Percentiles rank a stretch among this genome's conserved stretches.
Evolutionary conservation across 2,329 filamentous ascomycete genomes (phyloP).

Genomic region (Hypoxylon rubiginosum): DNA sequence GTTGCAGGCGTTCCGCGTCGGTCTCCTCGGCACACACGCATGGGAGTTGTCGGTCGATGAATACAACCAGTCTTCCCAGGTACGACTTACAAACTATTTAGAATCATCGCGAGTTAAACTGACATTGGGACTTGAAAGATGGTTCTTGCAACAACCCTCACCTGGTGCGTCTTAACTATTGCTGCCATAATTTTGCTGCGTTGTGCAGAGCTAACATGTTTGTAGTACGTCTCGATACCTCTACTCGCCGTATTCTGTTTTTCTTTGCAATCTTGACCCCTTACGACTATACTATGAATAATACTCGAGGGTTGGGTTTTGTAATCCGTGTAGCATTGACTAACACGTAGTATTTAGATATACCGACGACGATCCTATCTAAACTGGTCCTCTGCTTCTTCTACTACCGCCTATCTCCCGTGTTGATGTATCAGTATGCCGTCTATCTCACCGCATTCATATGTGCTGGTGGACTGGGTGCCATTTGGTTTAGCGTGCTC

Average conservation of each 20-base stretch:
- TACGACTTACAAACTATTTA: neutral
- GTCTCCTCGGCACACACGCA: constrained; percentile 21
- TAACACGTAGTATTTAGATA: neutral
- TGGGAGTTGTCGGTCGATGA: constrained; percentile 30
- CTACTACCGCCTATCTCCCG: constrained; percentile 30
- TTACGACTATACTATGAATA: neutral
- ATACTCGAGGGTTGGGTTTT: neutral
- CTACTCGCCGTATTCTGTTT: neutral
- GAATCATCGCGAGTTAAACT: neutral
- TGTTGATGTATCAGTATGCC: constrained; percentile 13
- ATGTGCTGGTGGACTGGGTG: constrained; percentile 11
- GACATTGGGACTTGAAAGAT: neutral
- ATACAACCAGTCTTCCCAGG: constrained; percentile 9
- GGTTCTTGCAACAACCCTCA: constrained; percentile 14
- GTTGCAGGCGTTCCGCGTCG: constrained; percentile 15
- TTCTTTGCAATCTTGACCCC: neutral
- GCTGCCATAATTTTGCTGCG: neutral
- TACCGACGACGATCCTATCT: constrained; percentile 20
- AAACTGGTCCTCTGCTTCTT: constrained; percentile 30
- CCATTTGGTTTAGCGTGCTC: constrained; percentile 24
- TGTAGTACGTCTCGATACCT: constrained; percentile 1
- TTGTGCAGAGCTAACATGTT: constrained; percentile 1
- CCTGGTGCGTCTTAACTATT: constrained; percentile 4
- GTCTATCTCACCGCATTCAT: constrained; percentile 23
- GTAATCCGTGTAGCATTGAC: neutral